Percentiles rank a stretch among this genome's conserved stretches.
Conservation (phyloP, 306 rosid species). For the cucumber (Cucumis sativus) region Cucumber_9930_V3 NC_026660.2:29329001-29329500, state of each 20-base stretch:
- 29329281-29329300: slow-evolving; percentile 1
- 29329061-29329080: slow-evolving; percentile 42
- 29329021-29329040: slow-evolving; percentile 42
- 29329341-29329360: slow-evolving; percentile 14
- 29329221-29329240: slow-evolving; percentile 33
- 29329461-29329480: neutral
- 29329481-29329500: neutral
- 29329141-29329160: slow-evolving; percentile 28
- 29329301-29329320: slow-evolving; percentile 63
- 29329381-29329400: neutral
- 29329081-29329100: slow-evolving; percentile 25
- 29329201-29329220: slow-evolving; percentile 20
- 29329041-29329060: slow-evolving; percentile 19
- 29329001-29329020: slow-evolving; percentile 13
- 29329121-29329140: slow-evolving; percentile 23
- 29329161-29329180: slow-evolving; percentile 42
- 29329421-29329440: neutral
- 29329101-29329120: slow-evolving; percentile 14
- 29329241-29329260: neutral
- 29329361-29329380: neutral
- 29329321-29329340: slow-evolving; percentile 1
- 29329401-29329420: neutral
- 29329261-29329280: neutral
- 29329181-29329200: slow-evolving; percentile 22
- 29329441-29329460: neutral